Percentiles rank a stretch among this genome's conserved stretches.
phyloP scores from a whole-genome alignment of 2,329 filamentous ascomycete genomes.

The Diaporthe citrichinensis region DNA sequence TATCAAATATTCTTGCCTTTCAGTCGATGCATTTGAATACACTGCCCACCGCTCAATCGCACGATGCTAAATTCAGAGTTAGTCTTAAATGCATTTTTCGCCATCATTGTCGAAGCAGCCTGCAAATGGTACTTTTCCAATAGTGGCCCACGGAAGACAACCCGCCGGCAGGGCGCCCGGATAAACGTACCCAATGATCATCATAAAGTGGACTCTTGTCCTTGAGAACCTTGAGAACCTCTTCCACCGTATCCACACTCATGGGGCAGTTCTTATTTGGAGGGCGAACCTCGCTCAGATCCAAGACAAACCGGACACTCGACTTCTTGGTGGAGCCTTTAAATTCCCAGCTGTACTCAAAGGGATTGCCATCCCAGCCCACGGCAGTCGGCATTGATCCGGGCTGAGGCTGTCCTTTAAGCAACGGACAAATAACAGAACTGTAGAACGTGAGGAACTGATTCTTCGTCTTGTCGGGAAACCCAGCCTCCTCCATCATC shows the following conservation, averaged over 20 bases:
- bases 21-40: slow-evolving; percentile 12
- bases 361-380: slow-evolving; percentile 28
- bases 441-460: slow-evolving; percentile 24
- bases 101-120: background rate
- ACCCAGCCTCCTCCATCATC: slow-evolving; percentile 24
- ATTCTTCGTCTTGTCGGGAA: slow-evolving; percentile 9
- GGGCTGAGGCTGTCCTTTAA: background rate
- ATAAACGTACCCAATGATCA: slow-evolving; percentile 20
- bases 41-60: slow-evolving; percentile 13
- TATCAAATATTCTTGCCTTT: slow-evolving; percentile 3
- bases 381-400: background rate
- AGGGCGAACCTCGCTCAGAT: slow-evolving; percentile 8
- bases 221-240: slow-evolving; percentile 12
- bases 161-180: background rate
- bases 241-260: slow-evolving; percentile 20
- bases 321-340: slow-evolving; percentile 25
- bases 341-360: slow-evolving; percentile 36
- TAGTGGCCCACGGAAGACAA: too few relatives aligned
- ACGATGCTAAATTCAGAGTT: slow-evolving; percentile 19
- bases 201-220: slow-evolving; percentile 27
- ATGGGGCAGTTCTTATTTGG: slow-evolving; percentile 18
- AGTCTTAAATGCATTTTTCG: background rate
- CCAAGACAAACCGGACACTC: slow-evolving; percentile 33
- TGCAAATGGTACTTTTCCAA: background rate
- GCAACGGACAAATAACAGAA: slow-evolving; percentile 27